Evolutionary conservation across 306 rosid species (phyloP).

Genomic region (Boehmeria nivea): DNA sequence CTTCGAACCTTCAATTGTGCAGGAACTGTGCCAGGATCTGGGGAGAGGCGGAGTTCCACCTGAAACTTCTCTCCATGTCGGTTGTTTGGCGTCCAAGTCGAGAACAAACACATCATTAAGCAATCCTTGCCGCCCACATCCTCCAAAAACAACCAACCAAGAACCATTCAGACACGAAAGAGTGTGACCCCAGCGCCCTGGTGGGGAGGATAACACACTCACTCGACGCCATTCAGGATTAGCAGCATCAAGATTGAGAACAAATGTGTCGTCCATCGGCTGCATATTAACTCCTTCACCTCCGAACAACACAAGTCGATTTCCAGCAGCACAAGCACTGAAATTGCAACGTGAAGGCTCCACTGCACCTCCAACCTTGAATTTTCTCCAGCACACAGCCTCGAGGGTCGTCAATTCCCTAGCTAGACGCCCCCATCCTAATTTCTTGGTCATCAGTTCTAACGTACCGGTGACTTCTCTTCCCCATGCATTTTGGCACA

Average conservation of each 20-base stretch:
- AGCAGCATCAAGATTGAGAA: constrained; percentile 85
- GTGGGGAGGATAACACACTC: constrained; percentile 89
- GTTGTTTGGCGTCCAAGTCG: constrained; percentile 97
- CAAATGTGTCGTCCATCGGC: constrained; percentile 96
- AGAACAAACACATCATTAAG: constrained; percentile 89
- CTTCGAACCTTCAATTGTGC: constrained; percentile 90
- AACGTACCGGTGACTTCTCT: constrained; percentile 85
- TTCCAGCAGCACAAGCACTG: constrained; percentile 96
- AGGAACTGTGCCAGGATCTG: constrained; percentile 97
- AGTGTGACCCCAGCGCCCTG: constrained; percentile 98
- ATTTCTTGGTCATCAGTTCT: constrained; percentile 85
- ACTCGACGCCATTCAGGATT: constrained; percentile 84
- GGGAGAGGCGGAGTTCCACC: constrained; percentile 93
- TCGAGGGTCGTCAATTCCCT: constrained; percentile 92
- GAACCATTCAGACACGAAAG: constrained; percentile 84
- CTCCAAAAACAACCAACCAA: constrained; percentile 90
- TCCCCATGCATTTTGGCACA: constrained; percentile 98
- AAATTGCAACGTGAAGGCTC: constrained; percentile 98
- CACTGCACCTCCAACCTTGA: constrained; percentile 82
- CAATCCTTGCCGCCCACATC: constrained; percentile 88
- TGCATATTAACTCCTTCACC: constrained; percentile 98
- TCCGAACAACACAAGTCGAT: constrained; percentile 88
- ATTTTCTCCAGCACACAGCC: constrained; percentile 91
- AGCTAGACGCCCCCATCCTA: constrained; percentile 93
- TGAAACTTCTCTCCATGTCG: constrained; percentile 84